These are phyloP conservation scores for Lepidopterella palustris DNA, from an alignment of 495 filamentous ascomycete species.

Conservation along the genomic window DNA sequence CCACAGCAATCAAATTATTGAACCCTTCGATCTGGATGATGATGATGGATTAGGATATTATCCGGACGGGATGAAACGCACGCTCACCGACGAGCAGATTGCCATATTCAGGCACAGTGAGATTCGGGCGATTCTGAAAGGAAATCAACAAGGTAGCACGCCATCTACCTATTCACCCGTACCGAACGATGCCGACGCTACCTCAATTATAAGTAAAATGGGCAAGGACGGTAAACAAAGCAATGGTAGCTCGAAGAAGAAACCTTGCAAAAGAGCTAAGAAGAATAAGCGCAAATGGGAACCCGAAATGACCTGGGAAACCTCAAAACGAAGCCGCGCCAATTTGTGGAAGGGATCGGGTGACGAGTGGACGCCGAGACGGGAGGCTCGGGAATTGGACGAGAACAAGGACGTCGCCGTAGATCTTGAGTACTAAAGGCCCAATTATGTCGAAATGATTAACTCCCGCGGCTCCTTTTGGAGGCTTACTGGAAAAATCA, in stretches of 20 bases:
- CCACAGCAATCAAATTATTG: not conserved
- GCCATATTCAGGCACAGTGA: slow-evolving; percentile 87
- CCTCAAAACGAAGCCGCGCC: not conserved
- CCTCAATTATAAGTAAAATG: not conserved
- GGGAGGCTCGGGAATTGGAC: slow-evolving; percentile 33
- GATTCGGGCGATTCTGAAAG: slow-evolving; percentile 47
- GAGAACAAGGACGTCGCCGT: slow-evolving; percentile 19
- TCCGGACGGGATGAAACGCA: slow-evolving; percentile 80
- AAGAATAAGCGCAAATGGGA: slow-evolving; percentile 31
- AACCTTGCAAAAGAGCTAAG: slow-evolving; percentile 28
- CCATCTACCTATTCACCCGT: not conserved
- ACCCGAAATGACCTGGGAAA: slow-evolving; percentile 1
- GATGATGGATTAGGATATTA: slow-evolving; percentile 84
- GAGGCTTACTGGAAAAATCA: too few species aligned
- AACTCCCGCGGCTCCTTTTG: too few species aligned
- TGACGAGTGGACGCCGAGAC: slow-evolving; percentile 31
- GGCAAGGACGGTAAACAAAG: not conserved
- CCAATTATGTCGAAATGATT: not conserved
- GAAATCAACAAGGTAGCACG: not conserved
- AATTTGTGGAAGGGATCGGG: slow-evolving; percentile 4
- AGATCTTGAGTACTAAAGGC: slow-evolving; percentile 36
- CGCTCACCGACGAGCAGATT: slow-evolving; percentile 87
- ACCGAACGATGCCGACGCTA: not conserved
- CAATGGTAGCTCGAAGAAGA: not conserved
- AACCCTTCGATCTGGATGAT: slow-evolving; percentile 37